These are phyloP conservation scores for Aegilops sharonensis DNA, from an alignment of 176 grass and related monocot genomes.

Conservation along the genomic window DNA sequence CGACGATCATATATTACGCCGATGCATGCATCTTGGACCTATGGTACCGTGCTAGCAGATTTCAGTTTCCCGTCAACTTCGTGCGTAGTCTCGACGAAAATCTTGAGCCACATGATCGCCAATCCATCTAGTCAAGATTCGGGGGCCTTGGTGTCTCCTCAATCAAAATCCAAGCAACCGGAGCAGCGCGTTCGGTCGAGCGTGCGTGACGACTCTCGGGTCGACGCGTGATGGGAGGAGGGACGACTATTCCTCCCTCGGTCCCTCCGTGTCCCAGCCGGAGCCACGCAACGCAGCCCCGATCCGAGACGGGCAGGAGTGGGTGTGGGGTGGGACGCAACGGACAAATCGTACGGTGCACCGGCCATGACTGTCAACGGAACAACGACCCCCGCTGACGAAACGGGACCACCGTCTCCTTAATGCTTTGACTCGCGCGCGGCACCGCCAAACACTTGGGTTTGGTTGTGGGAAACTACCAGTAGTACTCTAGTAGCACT, in stretches of 20 bases:
- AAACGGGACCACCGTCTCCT: background rate
- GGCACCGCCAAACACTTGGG: too few species aligned
- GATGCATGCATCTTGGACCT: too few species aligned
- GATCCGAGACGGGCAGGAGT: background rate
- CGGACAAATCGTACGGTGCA: background rate
- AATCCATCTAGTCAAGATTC: background rate
- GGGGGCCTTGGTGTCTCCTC: too few species aligned
- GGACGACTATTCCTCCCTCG: background rate
- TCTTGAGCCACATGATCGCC: too few species aligned
- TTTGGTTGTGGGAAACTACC: too few species aligned
- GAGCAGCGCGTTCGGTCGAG: too few species aligned
- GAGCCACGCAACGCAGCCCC: background rate
- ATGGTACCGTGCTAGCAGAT: background rate
- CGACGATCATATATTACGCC: too few species aligned
- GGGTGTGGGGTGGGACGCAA: background rate
- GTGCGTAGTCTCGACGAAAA: too few species aligned
- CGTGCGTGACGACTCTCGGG: background rate
- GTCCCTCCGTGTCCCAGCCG: background rate
- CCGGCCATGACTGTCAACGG: background rate
- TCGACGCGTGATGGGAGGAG: background rate
- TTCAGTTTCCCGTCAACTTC: constrained; percentile 36
- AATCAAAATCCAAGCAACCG: background rate
- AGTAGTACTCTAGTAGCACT: too few species aligned
- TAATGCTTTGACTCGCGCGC: background rate
- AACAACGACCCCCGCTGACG: background rate